These are phyloP conservation scores for Urochloa ruziziensis DNA, from an alignment of 176 grass and related monocot genomes.

Conservation along the genomic window DNA sequence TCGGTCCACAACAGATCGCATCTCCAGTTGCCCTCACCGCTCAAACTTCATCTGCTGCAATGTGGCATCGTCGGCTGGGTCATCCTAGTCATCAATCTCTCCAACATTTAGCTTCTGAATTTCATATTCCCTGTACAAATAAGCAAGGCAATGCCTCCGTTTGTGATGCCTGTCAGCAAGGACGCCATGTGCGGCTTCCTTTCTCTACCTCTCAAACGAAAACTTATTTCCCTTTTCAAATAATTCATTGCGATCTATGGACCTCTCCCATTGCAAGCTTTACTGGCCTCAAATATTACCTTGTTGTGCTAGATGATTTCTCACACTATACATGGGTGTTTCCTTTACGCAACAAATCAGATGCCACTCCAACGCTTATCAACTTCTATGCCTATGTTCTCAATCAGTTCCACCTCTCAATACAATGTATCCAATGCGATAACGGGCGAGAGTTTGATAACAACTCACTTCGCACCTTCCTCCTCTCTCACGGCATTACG, in stretches of 20 bases:
- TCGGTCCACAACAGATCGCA: too few relatives aligned
- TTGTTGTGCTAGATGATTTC: background rate
- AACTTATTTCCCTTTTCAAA: too few relatives aligned
- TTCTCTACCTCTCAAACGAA: background rate
- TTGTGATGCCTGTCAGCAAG: background rate
- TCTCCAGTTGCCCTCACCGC: background rate
- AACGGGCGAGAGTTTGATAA: background rate
- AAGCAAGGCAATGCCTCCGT: fast-evolving
- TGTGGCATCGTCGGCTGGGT: background rate
- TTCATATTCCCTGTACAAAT: background rate
- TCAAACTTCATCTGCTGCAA: fast-evolving
- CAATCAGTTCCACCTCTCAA: fast-evolving
- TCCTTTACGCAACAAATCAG: background rate
- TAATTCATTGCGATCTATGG: background rate
- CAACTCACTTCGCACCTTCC: fast-evolving
- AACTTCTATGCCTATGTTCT: fast-evolving
- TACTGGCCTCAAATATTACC: background rate
- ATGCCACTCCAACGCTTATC: fast-evolving
- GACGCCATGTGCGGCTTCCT: background rate
- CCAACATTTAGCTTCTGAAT: background rate
- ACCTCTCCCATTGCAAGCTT: background rate
- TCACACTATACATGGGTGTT: background rate
- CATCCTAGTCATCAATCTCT: background rate
- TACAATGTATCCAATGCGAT: background rate
- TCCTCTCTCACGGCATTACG: too few relatives aligned